These are phyloP conservation scores for Zygosaccharomyces lentus DNA, from an alignment of 805 yeast species.

Conservation along the genomic window DNA sequence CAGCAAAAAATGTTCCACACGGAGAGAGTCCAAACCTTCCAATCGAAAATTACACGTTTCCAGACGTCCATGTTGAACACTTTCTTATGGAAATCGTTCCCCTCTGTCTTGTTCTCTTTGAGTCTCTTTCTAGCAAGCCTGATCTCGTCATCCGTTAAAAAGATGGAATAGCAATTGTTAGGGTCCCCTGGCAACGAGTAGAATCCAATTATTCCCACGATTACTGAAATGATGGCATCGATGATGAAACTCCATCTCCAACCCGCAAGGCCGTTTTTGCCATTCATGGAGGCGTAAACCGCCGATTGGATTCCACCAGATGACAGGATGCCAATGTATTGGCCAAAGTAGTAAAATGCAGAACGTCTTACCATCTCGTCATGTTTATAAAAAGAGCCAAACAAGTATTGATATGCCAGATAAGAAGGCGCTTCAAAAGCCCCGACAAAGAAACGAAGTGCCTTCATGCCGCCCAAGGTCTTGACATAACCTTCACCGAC, in stretches of 20 bases:
- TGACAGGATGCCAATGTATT: slow-evolving; percentile 56
- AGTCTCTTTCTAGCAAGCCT: slow-evolving; percentile 46
- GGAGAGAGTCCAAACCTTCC: slow-evolving; percentile 55
- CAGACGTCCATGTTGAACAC: slow-evolving; percentile 45
- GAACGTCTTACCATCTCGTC: slow-evolving; percentile 58
- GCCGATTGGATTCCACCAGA: slow-evolving; percentile 61
- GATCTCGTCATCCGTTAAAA: slow-evolving; percentile 54
- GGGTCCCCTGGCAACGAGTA: slow-evolving; percentile 67
- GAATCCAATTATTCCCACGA: slow-evolving; percentile 52
- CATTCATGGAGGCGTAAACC: slow-evolving; percentile 44
- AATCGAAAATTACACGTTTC: slow-evolving; percentile 48
- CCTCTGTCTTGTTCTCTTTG: slow-evolving; percentile 34
- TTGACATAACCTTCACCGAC: slow-evolving; percentile 45
- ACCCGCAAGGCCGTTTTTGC: slow-evolving; percentile 50
- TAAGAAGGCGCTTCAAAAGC: slow-evolving; percentile 57
- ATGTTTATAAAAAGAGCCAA: slow-evolving; percentile 56
- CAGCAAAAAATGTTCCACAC: slow-evolving; percentile 54
- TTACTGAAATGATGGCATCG: slow-evolving; percentile 57
- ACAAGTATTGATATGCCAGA: slow-evolving; percentile 55
- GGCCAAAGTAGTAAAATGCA: slow-evolving; percentile 59
- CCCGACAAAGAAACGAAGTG: slow-evolving; percentile 59
- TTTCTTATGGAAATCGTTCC: slow-evolving; percentile 26
- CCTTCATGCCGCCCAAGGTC: slow-evolving; percentile 48
- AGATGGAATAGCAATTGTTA: slow-evolving; percentile 47
- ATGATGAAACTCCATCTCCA: slow-evolving; percentile 76